Base-by-base conservation (phyloP, 23 red algal species). In the Gracilaria vermiculophylla region DNA sequence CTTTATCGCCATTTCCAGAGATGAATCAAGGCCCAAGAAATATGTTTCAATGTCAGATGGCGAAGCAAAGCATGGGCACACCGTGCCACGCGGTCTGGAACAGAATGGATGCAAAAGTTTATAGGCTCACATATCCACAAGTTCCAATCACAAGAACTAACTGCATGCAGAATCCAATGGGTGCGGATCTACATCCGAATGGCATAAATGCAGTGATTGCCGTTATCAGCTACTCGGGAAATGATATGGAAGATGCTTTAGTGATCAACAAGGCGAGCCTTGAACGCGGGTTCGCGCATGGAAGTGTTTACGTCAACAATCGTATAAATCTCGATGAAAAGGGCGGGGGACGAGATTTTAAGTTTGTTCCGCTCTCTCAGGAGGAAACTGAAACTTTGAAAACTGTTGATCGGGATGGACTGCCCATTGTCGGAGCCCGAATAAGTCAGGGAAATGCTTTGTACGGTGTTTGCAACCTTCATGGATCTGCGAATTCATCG, bases 21-120 rank as follows among this genome's bases (percentile, higher is more conserved):
- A 94, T 96, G 90, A 99, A 99, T 79, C 97, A 99, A 51, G 92
- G 89, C 47, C 97, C 97, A 44, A 81, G 97, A 36, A 99, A 95
- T 61, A 99, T 96, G 72, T 99, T 95, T 72, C 97, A 99, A 74
- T 99, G 97, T 82, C 93, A 95, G 74, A 99, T 99, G 97, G 92
- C 80, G 12, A 99, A 99, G 70, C 97, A 99, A 52, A 87, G 93
- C 21, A 94, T 99, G 81, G 97, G 97, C 21, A 94, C 81, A 35
- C 91, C 94, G 7, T 82, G 85, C 49, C 94, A 99, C 74, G 75
- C 85, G 58, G 87, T 87, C 23, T 80, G 62, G 49, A 66, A 78
- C 49, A 83, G 97, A 73, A 69, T 76, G 33, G 97, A 99, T 77
- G 54, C 97, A 31, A 96, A 96, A 82, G 44, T 91, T 21, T 99